Conservation (phyloP, 352 stramenopile genomes). For the Phytophthora fragariaefolia region DNA sequence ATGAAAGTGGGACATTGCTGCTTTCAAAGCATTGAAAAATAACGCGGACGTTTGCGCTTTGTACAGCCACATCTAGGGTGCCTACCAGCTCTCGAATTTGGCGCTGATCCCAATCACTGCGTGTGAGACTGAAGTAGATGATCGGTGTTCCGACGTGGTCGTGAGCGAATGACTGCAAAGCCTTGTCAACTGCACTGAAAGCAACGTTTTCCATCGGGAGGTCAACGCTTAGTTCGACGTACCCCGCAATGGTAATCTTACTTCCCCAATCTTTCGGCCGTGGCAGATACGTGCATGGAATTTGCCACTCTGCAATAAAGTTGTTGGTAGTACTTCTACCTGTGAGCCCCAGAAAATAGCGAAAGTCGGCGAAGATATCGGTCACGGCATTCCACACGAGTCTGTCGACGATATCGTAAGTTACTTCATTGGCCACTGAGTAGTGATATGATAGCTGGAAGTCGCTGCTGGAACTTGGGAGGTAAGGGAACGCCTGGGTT, state of each 20-base stretch:
- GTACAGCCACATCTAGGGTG: slow-evolving; percentile 51
- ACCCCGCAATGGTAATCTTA: slow-evolving; percentile 65
- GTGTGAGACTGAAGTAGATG: slow-evolving; percentile 62
- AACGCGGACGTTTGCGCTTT: slow-evolving; percentile 48
- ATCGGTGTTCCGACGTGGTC: slow-evolving; percentile 31
- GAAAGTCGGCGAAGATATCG: slow-evolving; percentile 65
- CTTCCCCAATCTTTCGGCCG: slow-evolving; percentile 69
- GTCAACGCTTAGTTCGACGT: slow-evolving; percentile 48
- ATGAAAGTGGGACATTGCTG: slow-evolving; percentile 27
- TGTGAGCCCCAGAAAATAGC: slow-evolving; percentile 55
- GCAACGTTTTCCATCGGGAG: slow-evolving; percentile 21
- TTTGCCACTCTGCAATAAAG: slow-evolving; percentile 52
- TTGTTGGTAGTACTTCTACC: slow-evolving; percentile 46
- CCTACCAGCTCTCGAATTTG: slow-evolving; percentile 48
- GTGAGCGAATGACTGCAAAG: slow-evolving; percentile 22
- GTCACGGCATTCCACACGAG: slow-evolving; percentile 55
- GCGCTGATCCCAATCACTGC: slow-evolving; percentile 52
- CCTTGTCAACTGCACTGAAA: slow-evolving; percentile 30
- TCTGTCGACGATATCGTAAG: slow-evolving; percentile 59
- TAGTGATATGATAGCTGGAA: slow-evolving; percentile 55
- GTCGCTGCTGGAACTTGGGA: slow-evolving; percentile 52
- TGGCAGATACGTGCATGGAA: slow-evolving; percentile 72
- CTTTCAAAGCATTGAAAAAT: slow-evolving; percentile 65
- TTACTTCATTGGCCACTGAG: slow-evolving; percentile 48
- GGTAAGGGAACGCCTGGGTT: slow-evolving; percentile 66